Base-by-base conservation (phyloP, 1,139 yeast species). In the Trichomonascaceae sp. region DNA sequence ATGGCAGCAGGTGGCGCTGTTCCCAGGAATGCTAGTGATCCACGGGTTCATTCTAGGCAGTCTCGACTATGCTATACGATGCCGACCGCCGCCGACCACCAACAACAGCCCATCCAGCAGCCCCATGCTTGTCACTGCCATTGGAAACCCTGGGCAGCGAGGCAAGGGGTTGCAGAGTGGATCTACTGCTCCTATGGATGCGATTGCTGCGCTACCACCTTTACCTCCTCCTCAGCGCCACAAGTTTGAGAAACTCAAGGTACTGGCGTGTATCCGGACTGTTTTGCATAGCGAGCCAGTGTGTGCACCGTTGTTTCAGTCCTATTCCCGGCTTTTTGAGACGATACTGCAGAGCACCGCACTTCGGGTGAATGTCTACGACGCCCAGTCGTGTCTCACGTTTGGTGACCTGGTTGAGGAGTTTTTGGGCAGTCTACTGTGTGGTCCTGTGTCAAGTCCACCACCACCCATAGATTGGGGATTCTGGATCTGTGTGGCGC, bases 401-500 rank as follows among this genome's bases (percentile, higher is more conserved):
- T 52, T 71, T n/a, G 68, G 70, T 37, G 69, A 65, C 37, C 43
- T 67, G 29, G 62, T 60, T 2, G 69, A 61, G 38, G 64, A 64
- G 34, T 59, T 55, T 45, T 32, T 59, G 15, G 46, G 50, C 16
- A 47, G 54, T 13, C 44, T 56, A 20, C 43, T 46, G n/a, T 48
- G 41, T 32, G 32, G 43, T 33, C 43, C 51, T 29, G 28, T 43
- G 33, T 39, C 54, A 3, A 36, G 37, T 30, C n/a, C n/a, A n/a
- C n/a, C n/a, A n/a, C n/a, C n/a, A n/a, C 45, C 47, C 18, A 55
- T 80, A 15, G 69, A 77, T 56, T 82, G 93, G 93, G 63, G 63
- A 35, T 81, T 82, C 48, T 82, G 93, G 93, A 52, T 78, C 8
- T 62, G 67, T 37, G 76, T 80, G 16, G 57, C 66, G 15, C 62